Conservation (phyloP, 164 flowering plant genomes). For the Platanus orientalis region DNA sequence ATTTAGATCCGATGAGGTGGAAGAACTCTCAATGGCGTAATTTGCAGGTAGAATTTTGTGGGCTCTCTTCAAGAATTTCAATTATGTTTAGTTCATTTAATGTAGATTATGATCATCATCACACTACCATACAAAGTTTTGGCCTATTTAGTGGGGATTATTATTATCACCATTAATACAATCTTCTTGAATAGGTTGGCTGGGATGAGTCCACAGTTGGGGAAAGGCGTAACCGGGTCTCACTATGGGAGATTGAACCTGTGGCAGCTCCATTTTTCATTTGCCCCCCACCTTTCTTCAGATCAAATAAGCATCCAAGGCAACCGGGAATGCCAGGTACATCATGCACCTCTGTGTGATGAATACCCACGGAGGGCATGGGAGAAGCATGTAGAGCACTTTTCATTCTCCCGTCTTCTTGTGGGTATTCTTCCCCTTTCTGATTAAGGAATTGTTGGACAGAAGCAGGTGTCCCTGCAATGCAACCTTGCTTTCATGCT, state of each 20-base stretch:
- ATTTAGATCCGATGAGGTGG: slow-evolving; percentile 91
- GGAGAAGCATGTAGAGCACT: no score
- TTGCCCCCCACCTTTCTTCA: slow-evolving; percentile 88
- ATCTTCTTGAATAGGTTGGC: slow-evolving; percentile 56
- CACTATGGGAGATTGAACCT: slow-evolving; percentile 99
- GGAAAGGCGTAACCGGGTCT: slow-evolving; percentile 83
- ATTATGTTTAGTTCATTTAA: neutral
- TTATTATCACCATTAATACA: neutral
- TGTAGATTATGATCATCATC: neutral
- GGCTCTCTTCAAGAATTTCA: neutral
- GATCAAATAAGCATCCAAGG: slow-evolving; percentile 87
- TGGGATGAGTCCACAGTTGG: slow-evolving; percentile 99
- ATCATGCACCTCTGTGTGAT: no score
- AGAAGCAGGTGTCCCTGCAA: neutral
- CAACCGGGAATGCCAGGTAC: slow-evolving; percentile 96
- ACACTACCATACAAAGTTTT: neutral
- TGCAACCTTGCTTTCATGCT: neutral
- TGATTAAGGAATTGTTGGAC: no score
- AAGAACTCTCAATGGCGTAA: slow-evolving; percentile 99
- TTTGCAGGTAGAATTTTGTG: slow-evolving; percentile 62
- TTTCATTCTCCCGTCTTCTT: neutral
- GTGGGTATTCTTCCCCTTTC: neutral
- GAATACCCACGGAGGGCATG: no score
- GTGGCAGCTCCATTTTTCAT: slow-evolving; percentile 95
- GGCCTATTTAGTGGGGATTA: neutral